Evolutionary conservation across 2,329 filamentous ascomycete genomes (phyloP).

Genomic region (Chrysosporium keratinophilum): DNA sequence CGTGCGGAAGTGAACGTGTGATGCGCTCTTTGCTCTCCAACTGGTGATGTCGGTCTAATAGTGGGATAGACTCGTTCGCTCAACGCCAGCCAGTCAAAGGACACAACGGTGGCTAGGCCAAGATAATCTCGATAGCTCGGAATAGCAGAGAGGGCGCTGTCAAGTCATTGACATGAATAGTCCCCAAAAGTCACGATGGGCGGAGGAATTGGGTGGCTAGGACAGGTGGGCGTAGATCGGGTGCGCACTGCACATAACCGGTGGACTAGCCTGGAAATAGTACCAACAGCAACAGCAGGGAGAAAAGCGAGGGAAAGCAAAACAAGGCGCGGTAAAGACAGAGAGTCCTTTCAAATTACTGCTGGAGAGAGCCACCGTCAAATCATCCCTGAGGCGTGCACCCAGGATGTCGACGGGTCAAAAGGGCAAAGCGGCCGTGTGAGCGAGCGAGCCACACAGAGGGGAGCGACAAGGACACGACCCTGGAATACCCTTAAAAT

Average conservation of each 20-base stretch:
- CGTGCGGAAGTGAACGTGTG: slow-evolving; percentile 9
- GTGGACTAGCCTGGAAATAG: background rate
- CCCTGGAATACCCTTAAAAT: slow-evolving; percentile 7
- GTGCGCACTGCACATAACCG: background rate
- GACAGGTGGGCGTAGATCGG: background rate
- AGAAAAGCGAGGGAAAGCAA: background rate
- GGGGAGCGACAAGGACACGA: background rate
- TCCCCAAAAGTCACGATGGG: background rate
- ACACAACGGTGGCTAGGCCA: background rate
- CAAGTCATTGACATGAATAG: background rate
- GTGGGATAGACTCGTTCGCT: background rate
- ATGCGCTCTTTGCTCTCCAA: slow-evolving; percentile 1
- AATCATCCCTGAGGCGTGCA: background rate
- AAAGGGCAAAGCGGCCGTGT: background rate
- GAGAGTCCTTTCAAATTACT: slow-evolving; percentile 2
- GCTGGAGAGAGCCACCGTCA: background rate
- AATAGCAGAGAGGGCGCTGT: background rate
- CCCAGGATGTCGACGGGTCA: background rate
- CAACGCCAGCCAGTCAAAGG: slow-evolving; percentile 7
- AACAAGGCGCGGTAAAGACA: background rate
- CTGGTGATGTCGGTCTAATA: background rate
- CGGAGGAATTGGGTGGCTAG: slow-evolving; percentile 4
- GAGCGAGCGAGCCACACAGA: slow-evolving; percentile 4
- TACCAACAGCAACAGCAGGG: background rate
- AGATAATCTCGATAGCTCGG: background rate